phyloP scores from a whole-genome alignment of 257 asterid species.

The Solanum rostratum region DNA sequence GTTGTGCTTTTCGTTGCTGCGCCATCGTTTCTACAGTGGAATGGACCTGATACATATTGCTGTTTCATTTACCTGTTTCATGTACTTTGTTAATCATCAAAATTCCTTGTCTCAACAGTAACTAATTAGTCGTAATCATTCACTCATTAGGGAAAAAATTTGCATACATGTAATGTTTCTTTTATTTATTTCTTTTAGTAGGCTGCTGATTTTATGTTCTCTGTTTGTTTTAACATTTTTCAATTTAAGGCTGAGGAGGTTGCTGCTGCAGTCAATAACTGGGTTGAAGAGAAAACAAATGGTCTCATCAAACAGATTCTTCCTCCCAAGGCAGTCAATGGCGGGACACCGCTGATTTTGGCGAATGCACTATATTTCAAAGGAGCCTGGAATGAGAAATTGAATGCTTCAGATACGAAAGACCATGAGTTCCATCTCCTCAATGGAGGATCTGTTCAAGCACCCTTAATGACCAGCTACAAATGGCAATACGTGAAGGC shows the following conservation, averaged over 20 bases:
- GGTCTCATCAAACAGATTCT: conserved; percentile 24
- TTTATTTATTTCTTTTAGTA: too few relatives aligned
- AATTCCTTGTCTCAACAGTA: too few relatives aligned
- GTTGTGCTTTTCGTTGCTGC: too few relatives aligned
- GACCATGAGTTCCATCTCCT: neutral
- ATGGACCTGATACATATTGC: too few relatives aligned
- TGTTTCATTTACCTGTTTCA: too few relatives aligned
- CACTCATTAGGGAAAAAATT: neutral
- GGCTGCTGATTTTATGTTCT: neutral
- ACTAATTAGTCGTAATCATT: neutral
- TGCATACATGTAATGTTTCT: neutral
- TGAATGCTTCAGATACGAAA: conserved; percentile 12
- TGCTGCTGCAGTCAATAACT: conserved; percentile 13
- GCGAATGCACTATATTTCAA: conserved; percentile 26
- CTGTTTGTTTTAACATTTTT: neutral
- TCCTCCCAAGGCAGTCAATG: conserved; percentile 2
- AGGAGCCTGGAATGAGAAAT: conserved; percentile 20
- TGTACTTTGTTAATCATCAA: too few relatives aligned
- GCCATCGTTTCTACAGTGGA: too few relatives aligned
- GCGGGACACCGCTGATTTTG: conserved; percentile 7
- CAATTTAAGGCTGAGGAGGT: conserved; percentile 6
- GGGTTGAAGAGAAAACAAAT: conserved; percentile 19
- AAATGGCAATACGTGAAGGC: neutral
- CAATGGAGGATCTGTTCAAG: neutral
- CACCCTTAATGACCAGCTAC: neutral